A percentile compares a stretch with the other conserved stretches of the same genome.
Evolutionary conservation across 2,329 filamentous ascomycete species (phyloP).

Genomic region (Stachybotrys chartarum): DNA sequence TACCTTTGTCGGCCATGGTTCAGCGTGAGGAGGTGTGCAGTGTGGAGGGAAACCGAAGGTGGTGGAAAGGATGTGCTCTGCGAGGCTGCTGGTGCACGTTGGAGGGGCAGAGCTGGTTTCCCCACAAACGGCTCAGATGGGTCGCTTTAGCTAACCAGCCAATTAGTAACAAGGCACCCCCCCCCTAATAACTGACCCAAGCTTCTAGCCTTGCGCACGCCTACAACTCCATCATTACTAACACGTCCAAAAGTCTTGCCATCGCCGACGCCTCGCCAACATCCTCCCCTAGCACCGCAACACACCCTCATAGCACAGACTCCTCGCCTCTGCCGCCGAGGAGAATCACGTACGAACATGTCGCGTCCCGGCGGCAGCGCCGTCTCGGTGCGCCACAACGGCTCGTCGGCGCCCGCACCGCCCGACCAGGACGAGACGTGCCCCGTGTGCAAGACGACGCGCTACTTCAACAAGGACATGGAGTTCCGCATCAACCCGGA

Average conservation of each 20-base stretch:
- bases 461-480: conserved; percentile 92
- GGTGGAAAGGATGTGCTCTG: conserved; percentile 6
- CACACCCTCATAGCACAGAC: not conserved
- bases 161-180: not conserved
- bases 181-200: not conserved
- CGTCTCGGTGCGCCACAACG: conserved; percentile 20
- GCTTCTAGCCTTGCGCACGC: conserved; percentile 3
- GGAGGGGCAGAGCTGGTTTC: no score
- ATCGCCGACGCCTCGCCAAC: not conserved
- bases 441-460: conserved; percentile 93
- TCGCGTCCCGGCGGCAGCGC: conserved; percentile 15
- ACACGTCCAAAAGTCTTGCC: not conserved
- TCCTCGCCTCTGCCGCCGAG: not conserved
- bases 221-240: not conserved
- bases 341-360: conserved; percentile 9
- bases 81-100: conserved; percentile 16
- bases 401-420: not conserved
- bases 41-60: conserved; percentile 2
- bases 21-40: conserved; percentile 1
- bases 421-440: conserved; percentile 62
- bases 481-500: conserved; percentile 94
- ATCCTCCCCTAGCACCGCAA: not conserved
- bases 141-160: not conserved
- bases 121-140: not conserved
- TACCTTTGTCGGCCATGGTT: conserved; percentile 36